Evolutionary conservation across 139 green algal genomes (phyloP).

Genomic region (Tetradesmus lagerheimii): DNA sequence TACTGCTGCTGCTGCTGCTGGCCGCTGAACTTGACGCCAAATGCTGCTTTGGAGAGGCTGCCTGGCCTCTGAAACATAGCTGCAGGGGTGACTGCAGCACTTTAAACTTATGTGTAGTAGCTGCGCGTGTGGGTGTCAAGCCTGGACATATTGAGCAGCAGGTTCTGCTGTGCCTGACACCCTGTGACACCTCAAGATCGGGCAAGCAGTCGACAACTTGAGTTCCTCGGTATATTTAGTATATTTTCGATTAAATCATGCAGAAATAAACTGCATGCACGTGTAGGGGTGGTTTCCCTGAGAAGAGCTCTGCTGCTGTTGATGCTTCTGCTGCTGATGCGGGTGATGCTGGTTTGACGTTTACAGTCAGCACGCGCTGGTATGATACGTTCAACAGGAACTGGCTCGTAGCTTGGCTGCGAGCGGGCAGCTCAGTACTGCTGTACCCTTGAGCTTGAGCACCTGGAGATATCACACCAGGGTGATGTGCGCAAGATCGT

Average conservation of each 20-base stretch:
- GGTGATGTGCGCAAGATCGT: not conserved
- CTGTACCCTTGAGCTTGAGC: not conserved
- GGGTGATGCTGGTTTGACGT: not conserved
- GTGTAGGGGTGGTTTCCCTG: not conserved
- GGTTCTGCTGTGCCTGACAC: not conserved
- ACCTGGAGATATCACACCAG: not conserved
- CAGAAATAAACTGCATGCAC: no score
- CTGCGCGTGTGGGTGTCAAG: not conserved
- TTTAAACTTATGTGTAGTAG: not conserved
- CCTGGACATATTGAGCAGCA: not conserved
- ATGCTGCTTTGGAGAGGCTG: constrained; percentile 18
- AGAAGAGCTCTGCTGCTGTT: not conserved
- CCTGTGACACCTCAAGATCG: no score
- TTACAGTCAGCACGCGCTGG: not conserved
- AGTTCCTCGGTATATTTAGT: no score
- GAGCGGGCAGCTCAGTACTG: no score
- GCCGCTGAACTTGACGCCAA: constrained; percentile 44
- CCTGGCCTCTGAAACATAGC: constrained; percentile 49
- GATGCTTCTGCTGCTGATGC: not conserved
- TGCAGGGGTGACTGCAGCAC: not conserved
- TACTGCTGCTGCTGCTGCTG: constrained; percentile 9
- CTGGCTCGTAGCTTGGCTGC: no score
- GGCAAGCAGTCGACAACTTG: not conserved
- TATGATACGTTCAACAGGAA: no score
- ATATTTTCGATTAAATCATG: no score